phyloP scores from a whole-genome alignment of 495 filamentous ascomycete genomes.

The Penicillium malachiteum region DNA sequence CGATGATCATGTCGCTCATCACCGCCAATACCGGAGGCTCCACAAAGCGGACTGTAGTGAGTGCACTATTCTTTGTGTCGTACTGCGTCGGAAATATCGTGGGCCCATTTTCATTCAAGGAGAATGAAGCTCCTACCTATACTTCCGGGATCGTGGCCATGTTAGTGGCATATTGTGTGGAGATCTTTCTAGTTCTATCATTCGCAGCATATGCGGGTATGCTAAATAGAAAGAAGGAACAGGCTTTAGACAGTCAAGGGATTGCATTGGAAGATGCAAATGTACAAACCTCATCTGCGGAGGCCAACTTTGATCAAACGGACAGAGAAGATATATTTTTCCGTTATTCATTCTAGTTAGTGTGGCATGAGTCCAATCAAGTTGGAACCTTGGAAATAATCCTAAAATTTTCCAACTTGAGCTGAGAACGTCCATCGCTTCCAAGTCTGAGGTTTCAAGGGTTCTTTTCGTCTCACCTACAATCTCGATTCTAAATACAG shows the following conservation, averaged over 20 bases:
- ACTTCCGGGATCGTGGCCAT: constrained; percentile 53
- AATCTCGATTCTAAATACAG: no score
- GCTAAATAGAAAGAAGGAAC: constrained; percentile 3
- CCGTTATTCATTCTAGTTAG: not conserved
- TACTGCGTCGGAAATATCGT: constrained; percentile 47
- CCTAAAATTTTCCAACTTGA: no score
- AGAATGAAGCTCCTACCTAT: constrained; percentile 47
- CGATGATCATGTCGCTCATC: constrained; percentile 53
- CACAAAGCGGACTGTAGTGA: constrained; percentile 56
- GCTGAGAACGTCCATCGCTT: no score
- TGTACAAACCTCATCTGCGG: not conserved
- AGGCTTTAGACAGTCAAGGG: not conserved
- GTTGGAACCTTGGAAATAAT: no score
- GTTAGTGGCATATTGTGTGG: constrained; percentile 9
- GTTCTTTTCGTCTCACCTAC: not conserved
- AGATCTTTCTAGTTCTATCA: constrained; percentile 2
- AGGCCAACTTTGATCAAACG: not conserved
- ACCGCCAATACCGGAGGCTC: constrained; percentile 55
- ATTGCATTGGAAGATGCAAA: not conserved
- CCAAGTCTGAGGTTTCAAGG: no score
- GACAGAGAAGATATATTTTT: not conserved
- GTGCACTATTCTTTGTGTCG: constrained; percentile 49
- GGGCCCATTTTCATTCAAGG: constrained; percentile 57
- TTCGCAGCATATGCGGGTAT: not conserved
- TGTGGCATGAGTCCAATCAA: no score